Evolutionary conservation across 2,329 filamentous ascomycete genomes (phyloP).

Genomic region (Aspergillus viridinutans): DNA sequence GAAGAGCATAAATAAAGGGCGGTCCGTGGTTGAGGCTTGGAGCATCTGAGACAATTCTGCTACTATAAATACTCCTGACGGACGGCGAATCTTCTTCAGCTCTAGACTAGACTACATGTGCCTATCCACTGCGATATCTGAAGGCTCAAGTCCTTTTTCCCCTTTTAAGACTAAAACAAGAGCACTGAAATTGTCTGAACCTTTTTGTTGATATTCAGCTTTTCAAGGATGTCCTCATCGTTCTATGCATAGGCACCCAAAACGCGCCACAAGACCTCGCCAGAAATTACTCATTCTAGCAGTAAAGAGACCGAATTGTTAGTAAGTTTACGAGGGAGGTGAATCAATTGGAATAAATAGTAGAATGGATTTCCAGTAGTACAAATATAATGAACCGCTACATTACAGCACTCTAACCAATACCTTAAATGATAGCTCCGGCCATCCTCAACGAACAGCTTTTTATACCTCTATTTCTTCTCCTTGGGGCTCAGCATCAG

Average conservation of each 20-base stretch:
- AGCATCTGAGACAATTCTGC: not conserved
- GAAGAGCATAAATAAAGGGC: not conserved
- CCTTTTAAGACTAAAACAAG: too few relatives aligned
- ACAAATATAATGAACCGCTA: conserved; percentile 12
- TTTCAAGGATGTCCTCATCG: too few relatives aligned
- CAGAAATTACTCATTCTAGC: not conserved
- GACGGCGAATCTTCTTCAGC: not conserved
- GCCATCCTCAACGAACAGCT: not conserved
- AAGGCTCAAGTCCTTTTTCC: too few relatives aligned
- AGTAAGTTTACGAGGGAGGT: not conserved
- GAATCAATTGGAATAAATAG: conserved; percentile 7
- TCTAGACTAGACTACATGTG: not conserved
- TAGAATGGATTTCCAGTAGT: conserved; percentile 15
- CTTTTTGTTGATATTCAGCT: too few relatives aligned
- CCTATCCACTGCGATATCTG: too few relatives aligned
- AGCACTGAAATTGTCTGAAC: too few relatives aligned
- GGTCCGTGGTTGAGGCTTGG: not conserved
- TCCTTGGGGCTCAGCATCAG: conserved; percentile 87
- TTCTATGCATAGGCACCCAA: too few relatives aligned
- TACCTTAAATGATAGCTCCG: not conserved
- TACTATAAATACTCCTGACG: not conserved
- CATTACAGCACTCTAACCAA: conserved; percentile 6
- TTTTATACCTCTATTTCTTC: conserved; percentile 46
- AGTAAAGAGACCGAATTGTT: not conserved
- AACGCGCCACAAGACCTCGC: not conserved